phyloP scores from a whole-genome alignment of 495 filamentous ascomycete species.

The Aspergillus homomorphus region DNA sequence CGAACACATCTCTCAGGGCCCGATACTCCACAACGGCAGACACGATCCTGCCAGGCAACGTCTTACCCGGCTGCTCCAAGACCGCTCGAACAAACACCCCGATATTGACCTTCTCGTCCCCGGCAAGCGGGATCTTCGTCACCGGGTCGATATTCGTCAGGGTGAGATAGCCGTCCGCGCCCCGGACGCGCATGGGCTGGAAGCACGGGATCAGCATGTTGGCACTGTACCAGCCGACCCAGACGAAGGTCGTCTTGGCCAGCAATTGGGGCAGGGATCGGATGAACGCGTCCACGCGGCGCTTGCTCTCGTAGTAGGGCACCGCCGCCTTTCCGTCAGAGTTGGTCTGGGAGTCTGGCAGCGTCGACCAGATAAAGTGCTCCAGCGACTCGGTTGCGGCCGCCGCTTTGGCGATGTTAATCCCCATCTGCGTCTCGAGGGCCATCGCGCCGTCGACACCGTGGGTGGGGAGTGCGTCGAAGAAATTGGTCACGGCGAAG shows the following conservation, averaged over 20 bases:
- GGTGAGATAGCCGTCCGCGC: conserved; percentile 10
- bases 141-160: conserved; percentile 25
- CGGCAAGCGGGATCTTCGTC: conserved; percentile 28
- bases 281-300: conserved; percentile 26
- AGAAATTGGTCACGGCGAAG: conserved; percentile 43
- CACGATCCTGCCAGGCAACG: conserved; percentile 26
- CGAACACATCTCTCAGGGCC: conserved; percentile 33
- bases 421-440: conserved; percentile 34
- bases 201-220: conserved; percentile 16
- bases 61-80: conserved; percentile 32
- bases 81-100: conserved; percentile 38
- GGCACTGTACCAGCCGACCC: conserved; percentile 15
- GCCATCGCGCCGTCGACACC: conserved; percentile 10
- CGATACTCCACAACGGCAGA: conserved; percentile 23
- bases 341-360: conserved; percentile 28
- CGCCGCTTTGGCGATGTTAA: conserved; percentile 42
- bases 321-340: conserved; percentile 17
- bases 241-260: conserved; percentile 29
- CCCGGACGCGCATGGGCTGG: conserved; percentile 1
- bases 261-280: conserved; percentile 18
- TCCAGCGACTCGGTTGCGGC: conserved; percentile 33
- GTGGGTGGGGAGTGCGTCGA: conserved; percentile 9
- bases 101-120: conserved; percentile 37
- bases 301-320: conserved; percentile 31
- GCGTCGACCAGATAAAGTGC: conserved; percentile 47